phyloP scores from a whole-genome alignment of 2,329 filamentous ascomycete genomes.

The Epicoccum nigrum region DNA sequence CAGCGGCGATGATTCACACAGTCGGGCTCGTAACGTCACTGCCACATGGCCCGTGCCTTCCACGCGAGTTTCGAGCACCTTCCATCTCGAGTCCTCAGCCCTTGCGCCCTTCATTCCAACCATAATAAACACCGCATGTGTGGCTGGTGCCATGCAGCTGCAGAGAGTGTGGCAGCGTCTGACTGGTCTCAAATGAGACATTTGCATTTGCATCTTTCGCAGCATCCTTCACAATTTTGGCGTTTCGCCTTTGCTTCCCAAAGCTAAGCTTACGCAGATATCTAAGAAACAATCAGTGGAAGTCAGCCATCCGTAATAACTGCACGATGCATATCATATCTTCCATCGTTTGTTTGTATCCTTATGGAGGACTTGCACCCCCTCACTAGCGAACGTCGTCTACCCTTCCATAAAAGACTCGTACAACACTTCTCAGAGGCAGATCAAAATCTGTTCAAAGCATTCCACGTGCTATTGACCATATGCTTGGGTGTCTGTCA shows the following conservation, averaged over 20 bases:
- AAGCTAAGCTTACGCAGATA: too few relatives aligned
- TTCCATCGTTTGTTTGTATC: background rate
- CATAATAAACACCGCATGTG: constrained; percentile 1
- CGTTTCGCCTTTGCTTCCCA: too few relatives aligned
- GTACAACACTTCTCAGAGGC: constrained; percentile 40
- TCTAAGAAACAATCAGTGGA: too few relatives aligned
- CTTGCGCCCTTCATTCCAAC: constrained; percentile 24
- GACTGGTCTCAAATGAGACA: background rate
- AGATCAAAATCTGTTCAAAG: constrained; percentile 27
- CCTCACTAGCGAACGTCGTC: constrained; percentile 46
- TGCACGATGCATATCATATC: background rate
- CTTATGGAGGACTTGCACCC: background rate
- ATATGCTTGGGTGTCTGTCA: constrained; percentile 34
- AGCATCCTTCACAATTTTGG: too few relatives aligned
- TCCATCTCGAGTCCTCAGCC: constrained; percentile 18
- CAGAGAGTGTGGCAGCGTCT: background rate
- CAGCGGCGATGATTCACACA: constrained; percentile 18
- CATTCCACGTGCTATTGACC: constrained; percentile 35
- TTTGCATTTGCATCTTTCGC: background rate
- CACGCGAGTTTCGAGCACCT: constrained; percentile 13
- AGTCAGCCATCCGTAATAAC: too few relatives aligned
- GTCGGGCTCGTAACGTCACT: constrained; percentile 16
- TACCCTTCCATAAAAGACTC: constrained; percentile 39
- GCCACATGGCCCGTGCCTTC: constrained; percentile 17
- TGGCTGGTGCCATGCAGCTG: constrained; percentile 7